A percentile compares a stretch with the other conserved stretches of the same genome.
phyloP scores from a whole-genome alignment of 805 yeast species.

The Metschnikowia henanensis region DNA sequence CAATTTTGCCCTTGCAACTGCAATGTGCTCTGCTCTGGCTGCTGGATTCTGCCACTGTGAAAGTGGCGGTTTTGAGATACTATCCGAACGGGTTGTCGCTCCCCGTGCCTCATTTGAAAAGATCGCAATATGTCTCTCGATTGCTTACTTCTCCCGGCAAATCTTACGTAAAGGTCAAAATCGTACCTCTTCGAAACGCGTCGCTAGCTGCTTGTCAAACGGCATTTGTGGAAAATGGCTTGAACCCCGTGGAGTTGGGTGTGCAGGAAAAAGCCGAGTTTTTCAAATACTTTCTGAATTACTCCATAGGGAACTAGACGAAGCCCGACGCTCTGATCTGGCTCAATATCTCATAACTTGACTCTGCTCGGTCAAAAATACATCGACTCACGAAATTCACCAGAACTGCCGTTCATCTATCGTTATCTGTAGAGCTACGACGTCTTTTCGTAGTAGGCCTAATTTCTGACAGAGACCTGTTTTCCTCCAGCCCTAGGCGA shows the following conservation, averaged over 20 bases:
- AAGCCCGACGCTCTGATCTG: too few species aligned
- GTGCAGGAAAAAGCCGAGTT: slow-evolving; percentile 32
- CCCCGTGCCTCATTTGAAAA: slow-evolving; percentile 32
- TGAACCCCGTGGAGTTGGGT: slow-evolving; percentile 32
- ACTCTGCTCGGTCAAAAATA: too few species aligned
- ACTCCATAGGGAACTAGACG: slow-evolving; percentile 9
- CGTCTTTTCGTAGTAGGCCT: too few species aligned
- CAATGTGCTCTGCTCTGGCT: slow-evolving; percentile 3
- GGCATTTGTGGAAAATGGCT: slow-evolving; percentile 34
- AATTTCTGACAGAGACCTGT: too few species aligned
- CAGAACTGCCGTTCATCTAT: too few species aligned
- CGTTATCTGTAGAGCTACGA: too few species aligned
- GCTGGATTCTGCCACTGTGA: slow-evolving; percentile 22
- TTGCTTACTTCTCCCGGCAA: slow-evolving; percentile 24
- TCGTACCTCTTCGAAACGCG: slow-evolving; percentile 23
- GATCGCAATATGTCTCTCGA: slow-evolving; percentile 22
- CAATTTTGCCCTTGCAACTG: slow-evolving; percentile 57
- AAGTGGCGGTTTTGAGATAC: slow-evolving; percentile 38
- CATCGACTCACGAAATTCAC: too few species aligned
- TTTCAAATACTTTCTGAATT: slow-evolving; percentile 16
- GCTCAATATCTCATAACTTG: too few species aligned
- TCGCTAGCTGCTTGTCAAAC: slow-evolving; percentile 21
- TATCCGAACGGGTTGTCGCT: slow-evolving; percentile 38
- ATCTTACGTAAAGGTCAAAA: slow-evolving; percentile 27
- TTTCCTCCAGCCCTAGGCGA: too few species aligned